Base-by-base conservation (phyloP, 331 rosid genomes). In the Prunus yedoensis region DNA sequence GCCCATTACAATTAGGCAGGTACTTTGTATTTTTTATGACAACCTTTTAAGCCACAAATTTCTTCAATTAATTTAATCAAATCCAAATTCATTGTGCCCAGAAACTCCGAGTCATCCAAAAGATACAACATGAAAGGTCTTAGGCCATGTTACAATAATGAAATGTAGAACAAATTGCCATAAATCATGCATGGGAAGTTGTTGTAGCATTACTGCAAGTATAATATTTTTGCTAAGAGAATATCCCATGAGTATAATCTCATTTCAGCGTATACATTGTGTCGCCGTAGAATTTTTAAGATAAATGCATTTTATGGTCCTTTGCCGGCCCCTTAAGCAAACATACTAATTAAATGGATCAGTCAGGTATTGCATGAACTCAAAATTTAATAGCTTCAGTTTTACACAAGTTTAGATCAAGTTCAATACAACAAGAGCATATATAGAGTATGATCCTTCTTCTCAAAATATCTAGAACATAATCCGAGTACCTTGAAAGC, bases 401-500 rank as follows among this genome's bases (percentile, higher is more conserved):
- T 63, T 30, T 63, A 17, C 59, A 35, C 16, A 53, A 59, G 45
- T 70, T 47, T 32, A 66, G 66, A 66, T 27, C 47, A 67, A 18
- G 78, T 32, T 53, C 30, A 70, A 27, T 56, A 65, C 18, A 85
- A 28, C 10, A 75, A 21, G 10, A 27, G 65, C 63, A 59, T 59
- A 12, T 58, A 14, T 20, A 56, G 6, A 56, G 10, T 25, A 25
- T 59, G 64, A 12, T 25, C 6, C 64, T 2, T 23, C 5, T 25
- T 54, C 23, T 58, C 18, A 59, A 28, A 25, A 59, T 78, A 64
- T 67, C 67, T 7, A 53, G 72, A 71, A 74, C 11, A 69, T 30
- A 66, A 78, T 52, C 15, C 50, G 30, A 70, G 70, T 81, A 91
- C 98, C 97, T 88, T 61, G 14, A 73, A 59, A 83, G 88, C 86